Evolutionary conservation across 352 stramenopile species (phyloP), one percentile per base, ranked within the genome.

Genomic region (Globisporangium takayamanum): DNA sequence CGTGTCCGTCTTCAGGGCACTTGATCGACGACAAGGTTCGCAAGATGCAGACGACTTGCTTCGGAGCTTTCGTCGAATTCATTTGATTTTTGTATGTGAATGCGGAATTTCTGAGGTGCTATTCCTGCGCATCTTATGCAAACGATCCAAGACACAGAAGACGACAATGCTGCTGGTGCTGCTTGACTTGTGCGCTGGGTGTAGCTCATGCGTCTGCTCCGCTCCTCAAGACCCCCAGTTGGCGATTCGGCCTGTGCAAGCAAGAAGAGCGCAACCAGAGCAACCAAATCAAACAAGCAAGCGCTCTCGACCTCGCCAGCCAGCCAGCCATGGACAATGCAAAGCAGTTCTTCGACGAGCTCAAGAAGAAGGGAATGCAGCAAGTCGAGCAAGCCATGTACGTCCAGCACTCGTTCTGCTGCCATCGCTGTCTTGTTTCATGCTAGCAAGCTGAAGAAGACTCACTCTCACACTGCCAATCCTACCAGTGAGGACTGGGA

Each of bases 401-500:
- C 26, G 70, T 62, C 5, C 15, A 36, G 5, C 26, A 7, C 5
- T 57, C 25, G n/a, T 14, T 48, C 20, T 20, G 33, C 22, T 45
- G 39, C 14, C 25, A 16, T 55, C 16, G 11, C 7, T 48, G 16
- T 4, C 10, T n/a, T 46, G 12, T 12, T 46, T n/a, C 16, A 46
- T n/a, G 6, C 5, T 46, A 7, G 12, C 16, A 14, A n/a, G 5
- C 10, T 12, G 10, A 15, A n/a, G 41, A 15, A 15, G 16, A 46
- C 41, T 46, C 41, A 46, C 41, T 5, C 41, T 22, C 22, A 22
- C 22, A 22, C 22, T 22, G 22, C 22, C 22, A 36, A 36, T 8
- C 30, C 5, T 5, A 49, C 1, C 37, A 88, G 78, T 64, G 76
- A 88, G 62, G 76, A 86, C 53, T 88, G 78, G 78, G 78, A 88